These are phyloP conservation scores for Tubosaeta sp. DNA, from an alignment of 768 basidiomycete genomes.

Conservation along the genomic window DNA sequence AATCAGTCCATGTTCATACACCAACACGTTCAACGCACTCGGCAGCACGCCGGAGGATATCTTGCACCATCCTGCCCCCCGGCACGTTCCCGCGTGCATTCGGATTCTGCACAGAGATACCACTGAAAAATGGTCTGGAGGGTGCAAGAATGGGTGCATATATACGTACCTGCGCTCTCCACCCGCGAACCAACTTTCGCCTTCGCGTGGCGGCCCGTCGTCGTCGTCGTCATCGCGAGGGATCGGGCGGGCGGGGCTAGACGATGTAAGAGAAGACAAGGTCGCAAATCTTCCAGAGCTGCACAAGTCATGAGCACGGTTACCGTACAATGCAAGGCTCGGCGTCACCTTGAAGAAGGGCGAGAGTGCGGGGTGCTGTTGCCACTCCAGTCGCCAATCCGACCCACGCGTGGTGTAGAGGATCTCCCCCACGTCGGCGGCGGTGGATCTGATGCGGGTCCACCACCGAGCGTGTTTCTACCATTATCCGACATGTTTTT, in stretches of 20 bases:
- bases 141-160: not conserved
- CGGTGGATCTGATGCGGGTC: slow-evolving; percentile 39
- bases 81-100: slow-evolving; percentile 42
- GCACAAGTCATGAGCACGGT: not conserved
- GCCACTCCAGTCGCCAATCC: slow-evolving; percentile 48
- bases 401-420: slow-evolving; percentile 42
- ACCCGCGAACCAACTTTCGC: slow-evolving; percentile 85
- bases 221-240: slow-evolving; percentile 44
- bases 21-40: slow-evolving; percentile 47
- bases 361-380: slow-evolving; percentile 19
- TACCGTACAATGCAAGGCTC: not conserved
- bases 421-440: slow-evolving; percentile 45
- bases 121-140: slow-evolving; percentile 44
- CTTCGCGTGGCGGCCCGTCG: slow-evolving; percentile 35
- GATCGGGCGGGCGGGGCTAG: slow-evolving; percentile 16
- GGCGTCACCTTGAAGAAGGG: slow-evolving; percentile 11
- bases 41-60: slow-evolving; percentile 76
- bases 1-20: slow-evolving; percentile 1
- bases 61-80: slow-evolving; percentile 59
- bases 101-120: slow-evolving; percentile 86
- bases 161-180: slow-evolving; percentile 77
- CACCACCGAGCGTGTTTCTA: slow-evolving; percentile 50
- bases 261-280: slow-evolving; percentile 29
- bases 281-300: slow-evolving; percentile 34
- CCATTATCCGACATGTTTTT: slow-evolving; percentile 36